A percentile compares a stretch with the other conserved stretches of the same genome.
Conservation (phyloP, 768 basidiomycete genomes). For the Tremella yokohamensis region DNA sequence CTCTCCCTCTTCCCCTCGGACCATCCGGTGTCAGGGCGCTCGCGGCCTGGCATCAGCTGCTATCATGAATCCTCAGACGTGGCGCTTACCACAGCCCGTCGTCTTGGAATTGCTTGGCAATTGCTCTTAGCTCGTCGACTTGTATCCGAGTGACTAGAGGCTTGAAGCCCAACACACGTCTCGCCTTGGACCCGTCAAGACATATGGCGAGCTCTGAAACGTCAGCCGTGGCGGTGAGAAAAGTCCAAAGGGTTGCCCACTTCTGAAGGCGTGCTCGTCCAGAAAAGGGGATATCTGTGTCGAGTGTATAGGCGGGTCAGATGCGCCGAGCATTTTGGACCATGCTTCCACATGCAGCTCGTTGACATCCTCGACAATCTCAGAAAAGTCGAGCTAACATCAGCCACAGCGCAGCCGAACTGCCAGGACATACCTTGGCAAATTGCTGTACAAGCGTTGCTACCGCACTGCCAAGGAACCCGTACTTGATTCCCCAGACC, state of each 20-base stretch:
- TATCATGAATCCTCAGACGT: too few species aligned
- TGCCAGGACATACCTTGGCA: constrained; percentile 27
- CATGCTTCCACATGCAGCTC: constrained; percentile 49
- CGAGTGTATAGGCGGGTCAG: constrained; percentile 41
- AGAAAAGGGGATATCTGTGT: constrained; percentile 45
- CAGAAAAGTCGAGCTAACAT: constrained; percentile 37
- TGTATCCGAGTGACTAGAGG: constrained; percentile 33
- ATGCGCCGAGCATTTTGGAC: constrained; percentile 44
- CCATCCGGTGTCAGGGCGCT: too few species aligned
- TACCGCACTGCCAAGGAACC: constrained; percentile 40
- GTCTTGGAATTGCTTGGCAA: constrained; percentile 41
- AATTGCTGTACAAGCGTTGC: constrained; percentile 45
- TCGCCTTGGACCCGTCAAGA: constrained; percentile 42
- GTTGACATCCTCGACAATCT: constrained; percentile 49
- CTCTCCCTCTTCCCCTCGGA: too few species aligned
- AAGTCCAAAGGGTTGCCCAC: constrained; percentile 20
- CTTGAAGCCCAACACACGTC: constrained; percentile 32
- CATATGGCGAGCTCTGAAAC: constrained; percentile 44
- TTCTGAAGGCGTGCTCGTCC: constrained; percentile 45
- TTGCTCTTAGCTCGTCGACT: constrained; percentile 29
- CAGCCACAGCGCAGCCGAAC: neutral
- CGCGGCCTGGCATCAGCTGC: too few species aligned
- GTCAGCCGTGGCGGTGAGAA: neutral
- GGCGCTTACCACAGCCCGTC: constrained; percentile 40
- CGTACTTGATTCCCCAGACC: constrained; percentile 47